Evolutionary conservation across 2,329 filamentous ascomycete genomes (phyloP).

Genomic region (Xylaria multiplex): DNA sequence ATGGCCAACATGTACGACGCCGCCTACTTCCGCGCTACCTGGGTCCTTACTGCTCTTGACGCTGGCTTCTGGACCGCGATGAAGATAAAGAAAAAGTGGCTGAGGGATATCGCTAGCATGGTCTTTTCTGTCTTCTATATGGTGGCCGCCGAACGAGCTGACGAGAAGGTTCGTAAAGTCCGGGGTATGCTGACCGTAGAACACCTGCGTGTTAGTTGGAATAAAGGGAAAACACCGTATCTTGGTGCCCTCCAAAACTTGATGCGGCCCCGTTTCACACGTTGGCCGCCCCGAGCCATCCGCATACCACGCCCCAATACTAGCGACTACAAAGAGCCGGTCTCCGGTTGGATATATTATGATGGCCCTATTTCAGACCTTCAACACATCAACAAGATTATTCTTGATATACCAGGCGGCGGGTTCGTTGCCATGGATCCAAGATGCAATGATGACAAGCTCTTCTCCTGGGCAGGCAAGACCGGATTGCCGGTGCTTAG

Average conservation of each 20-base stretch:
- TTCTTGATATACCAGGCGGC: conserved; percentile 91
- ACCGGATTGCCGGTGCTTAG: conserved; percentile 90
- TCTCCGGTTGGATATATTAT: conserved; percentile 92
- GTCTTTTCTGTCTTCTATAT: conserved; percentile 91
- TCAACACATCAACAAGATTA: conserved; percentile 77
- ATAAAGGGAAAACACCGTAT: conserved; percentile 91
- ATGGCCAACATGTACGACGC: conserved; percentile 93
- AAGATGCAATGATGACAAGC: conserved; percentile 91
- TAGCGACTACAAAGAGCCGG: conserved; percentile 84
- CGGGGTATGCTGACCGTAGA: conserved; percentile 87
- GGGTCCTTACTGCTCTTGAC: conserved; percentile 93
- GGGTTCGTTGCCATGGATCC: conserved; percentile 98
- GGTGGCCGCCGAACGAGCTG: conserved; percentile 89
- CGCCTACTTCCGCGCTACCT: conserved; percentile 94
- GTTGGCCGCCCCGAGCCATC: conserved; percentile 82
- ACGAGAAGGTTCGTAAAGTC: conserved; percentile 95
- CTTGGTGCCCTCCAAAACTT: conserved; percentile 76
- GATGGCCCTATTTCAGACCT: conserved; percentile 85
- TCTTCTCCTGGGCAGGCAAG: conserved; percentile 90
- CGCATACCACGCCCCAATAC: conserved; percentile 82
- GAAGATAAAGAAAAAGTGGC: conserved; percentile 81
- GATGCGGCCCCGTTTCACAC: conserved; percentile 80
- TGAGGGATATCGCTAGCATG: conserved; percentile 84
- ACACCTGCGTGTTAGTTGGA: conserved; percentile 92
- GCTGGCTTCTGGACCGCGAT: conserved; percentile 99